Base-by-base conservation (phyloP, 108 stramenopile genomes). In the Nannochloropsis salina region DNA sequence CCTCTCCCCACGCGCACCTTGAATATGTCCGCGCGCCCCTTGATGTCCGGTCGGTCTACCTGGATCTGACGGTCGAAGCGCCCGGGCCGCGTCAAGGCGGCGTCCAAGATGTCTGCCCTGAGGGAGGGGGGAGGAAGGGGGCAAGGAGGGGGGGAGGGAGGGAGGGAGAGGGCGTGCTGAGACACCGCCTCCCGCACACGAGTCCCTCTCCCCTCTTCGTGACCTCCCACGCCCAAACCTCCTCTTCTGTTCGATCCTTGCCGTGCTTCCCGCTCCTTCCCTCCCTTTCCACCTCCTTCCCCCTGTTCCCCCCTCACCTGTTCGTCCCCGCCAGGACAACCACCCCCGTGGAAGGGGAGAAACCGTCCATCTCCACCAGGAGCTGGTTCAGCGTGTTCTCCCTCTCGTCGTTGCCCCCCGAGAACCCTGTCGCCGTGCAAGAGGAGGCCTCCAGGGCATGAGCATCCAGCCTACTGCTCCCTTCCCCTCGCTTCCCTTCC, bases 341-440 rank as follows among this genome's bases (percentile, higher is more conserved):
- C 1, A 99, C 94, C 47, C 95, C 95, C 8, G 95, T 94, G 44
- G 92, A 90, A 10, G 93, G 88, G 51, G 82, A 88, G 92, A 99
- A 99, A 42, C 98, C 98, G 90, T 99, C 98, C 98, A 98, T 98
- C 90, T 99, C 98, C 4, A 98, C 97, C 31, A 99, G 92, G 9
- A 99, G 87, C 93, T 98, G 97, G 90, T 99, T 99, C 61, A 99
- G 90, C 12, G 99, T 99, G 91, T 98, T 97, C 90, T 99, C 99
- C 6, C 98, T 92, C 91, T 98, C 97, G 87, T 98, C 97, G 86
- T 97, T 96, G 6, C 94, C 94, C 8, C 95, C 92, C 81, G 41
- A 41, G 81, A 81, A 31, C 22, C 61, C 61, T 74, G 8, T 15
- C 9, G 44, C 15, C 22, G 81, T 20, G 31, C 22, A 9, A 81